Base-by-base conservation (phyloP, 805 yeast genomes). In the Yamadazyma philogaea region DNA sequence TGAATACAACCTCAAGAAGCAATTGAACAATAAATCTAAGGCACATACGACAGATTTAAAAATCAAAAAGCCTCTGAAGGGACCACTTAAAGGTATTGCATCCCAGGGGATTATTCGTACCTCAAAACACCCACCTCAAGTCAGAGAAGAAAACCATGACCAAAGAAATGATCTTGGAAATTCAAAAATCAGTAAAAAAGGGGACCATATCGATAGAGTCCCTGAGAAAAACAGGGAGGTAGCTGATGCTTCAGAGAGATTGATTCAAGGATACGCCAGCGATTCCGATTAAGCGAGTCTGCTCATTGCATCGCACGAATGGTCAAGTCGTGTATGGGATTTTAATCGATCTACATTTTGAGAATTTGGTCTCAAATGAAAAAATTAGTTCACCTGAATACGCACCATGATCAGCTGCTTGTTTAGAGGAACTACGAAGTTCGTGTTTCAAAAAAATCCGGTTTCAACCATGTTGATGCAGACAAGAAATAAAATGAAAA, bases 401-500 rank as follows among this genome's bases (percentile, higher is more conserved):
- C 14, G 15, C 28, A 19, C 30, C 4, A 44, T 40, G 44, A 35
- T 44, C 11, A 36, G 41, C 18, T 26, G 44, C 7, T 32, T 39
- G 20, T n/a, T 44, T 7, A 34, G 11, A 10, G 30, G 34, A 10
- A 36, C 47, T 18, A 21, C 40, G 15, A 44, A 30, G 39, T 22
- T 44, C 10, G 31, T 44, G 31, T 44, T 39, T 15, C 35, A 44
- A 14, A 44, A 27, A 15, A 39, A 27, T 17, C 47, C 47, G 3
- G 36, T 37, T 7, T 27, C 45, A 12, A 36, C 31, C 35, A 51
- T 54, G 8, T 46, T 69, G 21, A 50, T 68, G 10, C 75, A 69
- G 39, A 63, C 68, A 17, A 61, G 74, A 54, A 66, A 51, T 41
- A 69, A 69, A 50, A 79, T 82, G 75, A 85, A 88, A 62, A 81